Conservation (phyloP, 306 rosid genomes). For the Abrus pulchellus region DNA sequence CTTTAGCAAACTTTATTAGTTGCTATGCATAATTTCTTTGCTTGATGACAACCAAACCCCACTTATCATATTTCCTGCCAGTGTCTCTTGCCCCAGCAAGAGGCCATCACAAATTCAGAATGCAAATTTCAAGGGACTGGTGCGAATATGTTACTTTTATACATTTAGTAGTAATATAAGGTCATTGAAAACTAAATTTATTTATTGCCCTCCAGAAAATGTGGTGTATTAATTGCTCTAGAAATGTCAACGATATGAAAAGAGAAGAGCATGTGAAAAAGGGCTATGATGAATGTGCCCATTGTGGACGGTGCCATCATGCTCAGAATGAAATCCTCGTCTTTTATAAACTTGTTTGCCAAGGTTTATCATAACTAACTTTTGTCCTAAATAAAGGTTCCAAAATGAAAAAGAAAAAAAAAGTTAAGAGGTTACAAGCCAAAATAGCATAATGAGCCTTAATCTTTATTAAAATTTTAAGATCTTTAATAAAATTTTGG, state of each 20-base stretch:
- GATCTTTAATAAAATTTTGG: neutral
- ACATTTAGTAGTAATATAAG: conserved; percentile 10
- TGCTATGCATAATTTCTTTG: neutral
- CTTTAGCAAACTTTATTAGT: too few species aligned
- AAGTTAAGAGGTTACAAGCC: conserved; percentile 48
- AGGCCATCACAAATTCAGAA: conserved; percentile 14
- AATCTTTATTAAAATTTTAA: conserved; percentile 32
- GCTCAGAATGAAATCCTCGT: conserved; percentile 19
- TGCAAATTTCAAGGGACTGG: conserved; percentile 19
- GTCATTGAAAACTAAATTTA: conserved; percentile 2
- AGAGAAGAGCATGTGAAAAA: conserved; percentile 53
- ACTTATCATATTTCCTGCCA: conserved; percentile 7
- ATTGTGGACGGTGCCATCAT: conserved; percentile 61
- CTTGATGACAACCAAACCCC: conserved; percentile 43
- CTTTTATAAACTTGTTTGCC: conserved; percentile 48
- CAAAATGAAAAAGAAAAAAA: conserved; percentile 35
- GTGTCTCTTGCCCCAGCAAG: conserved; percentile 2
- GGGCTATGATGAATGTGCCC: conserved; percentile 56
- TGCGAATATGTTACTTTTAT: neutral
- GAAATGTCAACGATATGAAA: conserved; percentile 57
- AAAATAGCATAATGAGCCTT: conserved; percentile 54
- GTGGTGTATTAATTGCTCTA: conserved; percentile 43
- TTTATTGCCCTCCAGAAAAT: conserved; percentile 36
- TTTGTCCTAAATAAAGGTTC: conserved; percentile 4
- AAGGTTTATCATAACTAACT: conserved; percentile 52